Conservation (phyloP, 306 rosid genomes). For the Ceratonia siliqua region DNA sequence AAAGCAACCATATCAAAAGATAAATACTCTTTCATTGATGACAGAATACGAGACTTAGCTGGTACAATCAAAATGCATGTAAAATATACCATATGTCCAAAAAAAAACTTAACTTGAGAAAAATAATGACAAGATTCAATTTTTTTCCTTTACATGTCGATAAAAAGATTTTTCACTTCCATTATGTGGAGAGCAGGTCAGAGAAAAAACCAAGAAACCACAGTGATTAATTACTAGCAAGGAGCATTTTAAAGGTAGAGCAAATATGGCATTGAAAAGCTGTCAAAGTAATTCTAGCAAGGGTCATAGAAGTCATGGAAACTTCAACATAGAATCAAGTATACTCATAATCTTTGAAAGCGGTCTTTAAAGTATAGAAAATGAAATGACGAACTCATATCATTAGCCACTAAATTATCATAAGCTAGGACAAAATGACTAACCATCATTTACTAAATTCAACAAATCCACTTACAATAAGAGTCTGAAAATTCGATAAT, state of each 20-base stretch:
- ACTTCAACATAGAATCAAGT: background rate
- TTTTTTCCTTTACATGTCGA: slow-evolving; percentile 8
- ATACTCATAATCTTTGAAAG: background rate
- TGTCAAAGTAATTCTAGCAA: background rate
- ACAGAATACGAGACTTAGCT: background rate
- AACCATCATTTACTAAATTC: slow-evolving; percentile 24
- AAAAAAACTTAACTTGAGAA: background rate
- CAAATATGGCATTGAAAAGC: slow-evolving; percentile 3
- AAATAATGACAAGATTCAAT: slow-evolving; percentile 9
- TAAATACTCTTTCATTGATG: background rate
- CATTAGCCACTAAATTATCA: slow-evolving; percentile 8
- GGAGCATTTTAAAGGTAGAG: background rate
- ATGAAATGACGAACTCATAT: slow-evolving; percentile 17
- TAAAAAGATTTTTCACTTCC: slow-evolving; percentile 14
- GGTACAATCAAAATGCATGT: background rate
- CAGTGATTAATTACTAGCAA: background rate
- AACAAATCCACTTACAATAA: slow-evolving; percentile 32
- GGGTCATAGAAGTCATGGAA: background rate
- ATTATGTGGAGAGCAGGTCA: background rate
- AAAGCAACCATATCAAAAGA: background rate
- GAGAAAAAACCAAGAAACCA: background rate
- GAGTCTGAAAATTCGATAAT: slow-evolving; percentile 10
- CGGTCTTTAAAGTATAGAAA: slow-evolving; percentile 10
- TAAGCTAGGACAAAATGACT: slow-evolving; percentile 28
- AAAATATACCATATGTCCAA: background rate